Percentiles rank a stretch among this genome's conserved stretches.
phyloP scores from a whole-genome alignment of 2,329 filamentous ascomycete genomes.

The Xylaria sp. region DNA sequence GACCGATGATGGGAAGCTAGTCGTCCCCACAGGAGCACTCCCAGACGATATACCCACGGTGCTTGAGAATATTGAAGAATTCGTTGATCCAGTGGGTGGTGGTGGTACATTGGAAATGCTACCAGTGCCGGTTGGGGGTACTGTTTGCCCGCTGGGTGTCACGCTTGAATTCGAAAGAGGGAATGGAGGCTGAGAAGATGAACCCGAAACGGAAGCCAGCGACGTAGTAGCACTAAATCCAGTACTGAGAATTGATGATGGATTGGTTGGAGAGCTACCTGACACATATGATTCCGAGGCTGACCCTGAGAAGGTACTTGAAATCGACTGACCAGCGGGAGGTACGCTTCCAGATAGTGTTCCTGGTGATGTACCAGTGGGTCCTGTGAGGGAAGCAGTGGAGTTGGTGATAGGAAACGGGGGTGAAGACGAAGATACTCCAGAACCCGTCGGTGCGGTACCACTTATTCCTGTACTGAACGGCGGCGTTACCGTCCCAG shows the following conservation, averaged over 20 bases:
- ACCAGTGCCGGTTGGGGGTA: conserved; percentile 4
- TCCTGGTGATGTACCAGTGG: conserved; percentile 2
- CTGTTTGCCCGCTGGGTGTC: conserved; percentile 14
- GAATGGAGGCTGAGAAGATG: conserved; percentile 12
- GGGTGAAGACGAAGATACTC: conserved; percentile 7
- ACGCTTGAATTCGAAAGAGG: conserved; percentile 18
- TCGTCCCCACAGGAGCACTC: background rate
- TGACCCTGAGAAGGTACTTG: background rate
- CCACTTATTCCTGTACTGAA: background rate
- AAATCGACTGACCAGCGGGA: conserved; percentile 3
- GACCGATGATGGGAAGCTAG: background rate
- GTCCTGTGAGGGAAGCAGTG: conserved; percentile 3
- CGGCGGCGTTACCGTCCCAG: background rate
- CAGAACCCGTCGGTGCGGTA: background rate
- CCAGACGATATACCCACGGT: background rate
- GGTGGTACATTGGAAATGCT: too few species aligned
- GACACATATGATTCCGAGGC: background rate
- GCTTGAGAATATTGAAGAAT: background rate
- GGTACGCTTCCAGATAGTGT: background rate
- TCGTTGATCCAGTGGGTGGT: background rate
- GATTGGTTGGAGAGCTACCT: background rate
- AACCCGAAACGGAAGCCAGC: background rate
- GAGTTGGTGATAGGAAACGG: conserved; percentile 23
- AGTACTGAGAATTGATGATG: conserved; percentile 4
- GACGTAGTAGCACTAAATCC: background rate